Base-by-base conservation (phyloP, 1,284 basidiomycete genomes). In the Trichosporon asahii region DNA sequence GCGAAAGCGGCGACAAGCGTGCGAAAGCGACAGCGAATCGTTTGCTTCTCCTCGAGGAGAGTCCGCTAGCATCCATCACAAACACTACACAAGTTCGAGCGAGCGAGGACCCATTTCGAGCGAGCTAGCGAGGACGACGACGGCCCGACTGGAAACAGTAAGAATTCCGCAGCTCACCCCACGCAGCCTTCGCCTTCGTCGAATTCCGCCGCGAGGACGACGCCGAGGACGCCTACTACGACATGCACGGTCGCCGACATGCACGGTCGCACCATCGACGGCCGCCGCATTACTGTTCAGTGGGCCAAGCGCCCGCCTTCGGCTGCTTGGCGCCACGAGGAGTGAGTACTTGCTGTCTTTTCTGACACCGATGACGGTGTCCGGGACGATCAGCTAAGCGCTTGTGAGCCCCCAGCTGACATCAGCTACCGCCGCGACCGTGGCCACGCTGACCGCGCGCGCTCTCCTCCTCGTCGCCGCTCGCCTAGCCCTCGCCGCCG, bases 281-380 rank as follows among this genome's bases (percentile, higher is more conserved):
- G 92, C 27, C 87, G 88, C 68, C 89, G 91, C 31, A 84, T 94
- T 82, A 90, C 91, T 78, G 91, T 94, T 0, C 76, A 95, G 91
- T 95, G 93, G 93, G 93, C 93, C 68, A 94, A 94, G 83, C 92
- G 91, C 76, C 92, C 93, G 61, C 92, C 92, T 4, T 93, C 91
- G 55, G 89, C 91, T 12, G 90, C 92, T 33, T 94, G 92, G 92
- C 90, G 92, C 72, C 90, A 90, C 76, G 91, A 93, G 64, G 80
- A 80, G 80, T 82, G 68, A 75, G 79, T 75, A 44, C 40, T 14
- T n/a, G 11, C 40, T 18, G 37, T n/a, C 5, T 6, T n/a, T n/a
- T 12, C 4, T 12, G 35, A 12, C 9, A 12, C 11, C 35, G 35
- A 8, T 14, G 3, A 12, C 35, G 35, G 35, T 14, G 11, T 12